phyloP scores from a whole-genome alignment of 768 basidiomycete genomes.

The Termitomyces sp. region DNA sequence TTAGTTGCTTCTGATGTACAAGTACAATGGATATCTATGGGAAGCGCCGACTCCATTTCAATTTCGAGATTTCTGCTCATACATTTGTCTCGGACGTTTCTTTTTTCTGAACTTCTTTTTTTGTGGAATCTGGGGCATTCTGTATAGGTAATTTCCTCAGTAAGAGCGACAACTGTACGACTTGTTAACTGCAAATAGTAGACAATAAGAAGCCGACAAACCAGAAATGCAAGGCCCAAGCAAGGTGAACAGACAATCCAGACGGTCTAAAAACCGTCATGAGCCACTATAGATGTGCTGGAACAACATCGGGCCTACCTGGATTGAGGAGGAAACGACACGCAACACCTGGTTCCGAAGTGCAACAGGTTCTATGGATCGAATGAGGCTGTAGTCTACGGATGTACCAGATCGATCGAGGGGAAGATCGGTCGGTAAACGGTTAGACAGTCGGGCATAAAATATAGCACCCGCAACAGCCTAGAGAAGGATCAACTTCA shows the following conservation, averaged over 20 bases:
- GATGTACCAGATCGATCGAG: slow-evolving; percentile 37
- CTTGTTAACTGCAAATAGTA: neutral
- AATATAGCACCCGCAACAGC: slow-evolving; percentile 75
- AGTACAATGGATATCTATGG: neutral
- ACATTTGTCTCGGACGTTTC: neutral
- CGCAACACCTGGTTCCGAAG: slow-evolving; percentile 42
- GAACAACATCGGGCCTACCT: slow-evolving; percentile 35
- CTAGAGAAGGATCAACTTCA: slow-evolving; percentile 32
- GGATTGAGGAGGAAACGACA: slow-evolving; percentile 57
- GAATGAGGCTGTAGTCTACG: slow-evolving; percentile 49
- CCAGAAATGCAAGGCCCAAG: slow-evolving; percentile 59
- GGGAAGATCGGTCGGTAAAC: slow-evolving; percentile 43
- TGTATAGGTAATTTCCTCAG: slow-evolving; percentile 32
- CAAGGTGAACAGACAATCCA: slow-evolving; percentile 74
- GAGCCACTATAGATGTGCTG: neutral
- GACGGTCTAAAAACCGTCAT: slow-evolving; percentile 41
- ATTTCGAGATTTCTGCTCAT: neutral
- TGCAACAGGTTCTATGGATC: slow-evolving; percentile 37
- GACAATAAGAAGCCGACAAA: slow-evolving; percentile 21
- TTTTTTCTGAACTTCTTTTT: slow-evolving; percentile 3
- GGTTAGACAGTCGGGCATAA: slow-evolving; percentile 42
- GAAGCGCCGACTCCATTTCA: neutral
- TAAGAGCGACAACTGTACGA: slow-evolving; percentile 32
- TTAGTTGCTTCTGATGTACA: neutral
- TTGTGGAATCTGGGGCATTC: slow-evolving; percentile 11